Conservation (phyloP, 2,329 filamentous ascomycete species). For the Xylariaceae sp. region DNA sequence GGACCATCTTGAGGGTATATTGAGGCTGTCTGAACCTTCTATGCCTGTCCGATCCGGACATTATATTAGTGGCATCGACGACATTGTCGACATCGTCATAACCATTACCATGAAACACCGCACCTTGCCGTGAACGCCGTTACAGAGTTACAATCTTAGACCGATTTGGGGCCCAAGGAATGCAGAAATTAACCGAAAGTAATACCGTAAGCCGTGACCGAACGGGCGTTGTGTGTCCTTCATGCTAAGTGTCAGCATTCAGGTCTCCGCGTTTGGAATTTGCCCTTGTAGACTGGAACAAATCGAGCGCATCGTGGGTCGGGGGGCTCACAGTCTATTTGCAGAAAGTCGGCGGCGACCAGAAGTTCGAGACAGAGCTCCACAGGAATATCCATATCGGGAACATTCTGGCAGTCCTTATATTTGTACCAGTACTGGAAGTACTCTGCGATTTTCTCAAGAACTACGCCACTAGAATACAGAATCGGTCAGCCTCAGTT, state of each 20-base stretch:
- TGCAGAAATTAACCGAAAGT: not conserved
- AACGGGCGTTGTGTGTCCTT: constrained; percentile 3
- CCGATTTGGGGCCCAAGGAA: not conserved
- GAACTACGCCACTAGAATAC: constrained; percentile 58
- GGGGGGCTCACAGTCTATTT: constrained; percentile 57
- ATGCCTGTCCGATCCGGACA: not conserved
- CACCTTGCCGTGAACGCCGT: constrained; percentile 4
- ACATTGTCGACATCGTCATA: constrained; percentile 4
- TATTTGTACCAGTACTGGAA: constrained; percentile 78
- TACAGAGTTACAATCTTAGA: not conserved
- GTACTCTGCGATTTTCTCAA: constrained; percentile 80
- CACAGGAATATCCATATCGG: constrained; percentile 75
- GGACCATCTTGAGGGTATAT: not conserved
- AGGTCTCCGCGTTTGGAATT: constrained; percentile 2
- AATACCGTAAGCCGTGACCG: not conserved
- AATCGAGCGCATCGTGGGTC: not conserved
- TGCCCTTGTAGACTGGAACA: constrained; percentile 7
- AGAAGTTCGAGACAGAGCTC: constrained; percentile 75
- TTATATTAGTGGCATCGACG: constrained; percentile 11
- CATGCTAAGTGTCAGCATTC: not conserved
- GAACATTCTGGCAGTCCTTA: constrained; percentile 65
- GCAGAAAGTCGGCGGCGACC: constrained; percentile 72
- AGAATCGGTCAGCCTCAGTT: constrained; percentile 20
- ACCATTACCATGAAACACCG: constrained; percentile 4
- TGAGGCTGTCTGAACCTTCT: not conserved